Conservation (phyloP, 1,284 basidiomycete genomes). For the Boletus sp. region DNA sequence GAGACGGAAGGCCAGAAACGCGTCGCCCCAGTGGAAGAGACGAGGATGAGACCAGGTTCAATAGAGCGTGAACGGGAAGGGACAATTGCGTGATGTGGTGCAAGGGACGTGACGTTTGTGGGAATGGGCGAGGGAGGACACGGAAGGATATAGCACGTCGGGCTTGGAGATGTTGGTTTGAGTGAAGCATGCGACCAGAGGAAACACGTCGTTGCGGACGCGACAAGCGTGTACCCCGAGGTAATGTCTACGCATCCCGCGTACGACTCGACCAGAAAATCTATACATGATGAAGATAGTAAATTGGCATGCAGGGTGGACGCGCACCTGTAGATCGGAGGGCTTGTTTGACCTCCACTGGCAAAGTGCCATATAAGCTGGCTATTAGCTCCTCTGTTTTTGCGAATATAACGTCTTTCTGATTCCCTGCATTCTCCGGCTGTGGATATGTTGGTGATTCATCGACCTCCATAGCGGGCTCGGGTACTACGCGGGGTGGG, state of each 20-base stretch:
- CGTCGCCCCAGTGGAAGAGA: conserved; percentile 64
- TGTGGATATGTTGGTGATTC: conserved; percentile 47
- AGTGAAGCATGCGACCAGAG: conserved; percentile 78
- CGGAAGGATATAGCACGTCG: conserved; percentile 83
- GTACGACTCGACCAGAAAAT: conserved; percentile 68
- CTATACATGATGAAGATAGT: conserved; percentile 47
- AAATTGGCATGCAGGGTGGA: conserved; percentile 1
- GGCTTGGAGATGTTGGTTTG: conserved; percentile 41
- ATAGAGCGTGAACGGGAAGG: conserved; percentile 59
- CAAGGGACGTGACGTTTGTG: conserved; percentile 46
- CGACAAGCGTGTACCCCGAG: conserved; percentile 75
- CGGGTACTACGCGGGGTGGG: conserved; percentile 41
- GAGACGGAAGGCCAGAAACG: conserved; percentile 83
- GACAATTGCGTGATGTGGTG: conserved; percentile 68
- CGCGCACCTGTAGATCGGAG: conserved; percentile 63
- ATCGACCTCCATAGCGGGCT: conserved; percentile 69
- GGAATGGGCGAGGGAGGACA: conserved; percentile 50
- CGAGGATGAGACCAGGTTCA: conserved; percentile 77
- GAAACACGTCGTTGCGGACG: conserved; percentile 73
- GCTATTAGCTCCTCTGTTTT: conserved; percentile 73
- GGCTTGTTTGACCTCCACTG: conserved; percentile 73
- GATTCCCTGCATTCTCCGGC: conserved; percentile 30
- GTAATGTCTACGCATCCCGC: conserved; percentile 69
- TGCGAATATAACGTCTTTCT: conserved; percentile 61
- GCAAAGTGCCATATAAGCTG: conserved; percentile 70